Evolutionary conservation across 2,329 filamentous ascomycete genomes (phyloP), one percentile per base, ranked within the genome.

Genomic region (Sporothrix curviconia): DNA sequence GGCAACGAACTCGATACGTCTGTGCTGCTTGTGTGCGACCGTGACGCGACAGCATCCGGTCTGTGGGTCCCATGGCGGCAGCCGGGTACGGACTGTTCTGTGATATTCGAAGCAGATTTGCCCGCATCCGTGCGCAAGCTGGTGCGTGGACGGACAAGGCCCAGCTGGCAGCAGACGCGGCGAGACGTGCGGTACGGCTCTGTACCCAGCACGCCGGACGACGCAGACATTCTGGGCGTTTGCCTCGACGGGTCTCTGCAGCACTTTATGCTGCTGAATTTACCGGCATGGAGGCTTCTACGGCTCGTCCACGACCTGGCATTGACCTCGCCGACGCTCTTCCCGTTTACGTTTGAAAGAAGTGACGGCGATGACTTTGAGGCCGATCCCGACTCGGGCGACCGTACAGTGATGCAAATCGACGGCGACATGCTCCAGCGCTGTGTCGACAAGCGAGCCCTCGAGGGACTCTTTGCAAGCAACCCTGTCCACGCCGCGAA

Each of bases 241-340:
- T 81, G 81, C 7, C 77, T 90, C 34, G 83, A 89, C 65, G 89
- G 89, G 1, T 83, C 85, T 0, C 65, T 92, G 24, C 82, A 82
- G 61, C 81, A 87, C 57, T 86, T 96, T 64, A 80, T 80, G 1
- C 72, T 92, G 14, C 72, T 97, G 0, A 74, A 78, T 9, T 65
- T 79, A 17, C 70, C 80, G 2, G 79, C 85, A 7, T 88, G 86
- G 82, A 77, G 78, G 7, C 75, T 95, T 4, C 76, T 97, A 5
- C 79, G 80, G 58, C 83, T 92, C 61, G 67, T 96, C 1, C 86
- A 95, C 66, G 86, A 87, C 59, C 68, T 95, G 49, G 83, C 82
- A 28, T 69, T 78, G 47, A 68, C 71, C 25, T 79, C 77, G 25
- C 65, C 69, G 7, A 62, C 66, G 3, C 69, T 84, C 12, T 83